These are phyloP conservation scores for Zymoseptoria tritici DNA, from an alignment of 2,329 filamentous ascomycete genomes.

Conservation along the genomic window DNA sequence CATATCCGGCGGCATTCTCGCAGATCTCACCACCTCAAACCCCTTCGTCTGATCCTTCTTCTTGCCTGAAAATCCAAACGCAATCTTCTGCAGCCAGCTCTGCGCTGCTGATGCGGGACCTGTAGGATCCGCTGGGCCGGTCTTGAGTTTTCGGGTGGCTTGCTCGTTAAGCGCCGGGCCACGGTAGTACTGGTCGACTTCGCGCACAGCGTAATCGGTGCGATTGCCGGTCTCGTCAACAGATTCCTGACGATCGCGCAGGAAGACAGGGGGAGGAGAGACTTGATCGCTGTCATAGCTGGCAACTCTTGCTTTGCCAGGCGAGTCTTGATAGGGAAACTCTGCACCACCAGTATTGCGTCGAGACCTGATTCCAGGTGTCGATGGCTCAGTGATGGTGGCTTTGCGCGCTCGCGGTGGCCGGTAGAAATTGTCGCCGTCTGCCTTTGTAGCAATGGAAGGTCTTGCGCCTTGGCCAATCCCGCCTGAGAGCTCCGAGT, in stretches of 20 bases:
- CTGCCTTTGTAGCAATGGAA: conserved; percentile 9
- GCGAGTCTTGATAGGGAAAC: conserved; percentile 38
- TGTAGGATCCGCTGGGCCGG: conserved; percentile 89
- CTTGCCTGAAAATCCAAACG: conserved; percentile 44
- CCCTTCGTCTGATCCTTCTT: conserved; percentile 87
- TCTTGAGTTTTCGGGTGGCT: conserved; percentile 77
- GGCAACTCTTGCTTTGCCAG: conserved; percentile 23
- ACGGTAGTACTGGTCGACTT: conserved; percentile 95
- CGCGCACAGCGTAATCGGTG: conserved; percentile 84
- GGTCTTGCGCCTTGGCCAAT: conserved; percentile 7
- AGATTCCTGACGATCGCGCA: conserved; percentile 47
- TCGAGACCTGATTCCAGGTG: conserved; percentile 38
- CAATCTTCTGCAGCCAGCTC: conserved; percentile 73
- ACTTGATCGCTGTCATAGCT: conserved; percentile 33
- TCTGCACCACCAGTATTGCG: conserved; percentile 31
- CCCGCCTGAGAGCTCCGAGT: conserved; percentile 10
- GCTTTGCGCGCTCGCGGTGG: conserved; percentile 67
- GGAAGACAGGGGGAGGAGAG: conserved; percentile 48
- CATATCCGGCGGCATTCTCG: conserved; percentile 68
- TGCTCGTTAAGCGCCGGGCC: conserved; percentile 78
- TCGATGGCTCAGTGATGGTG: conserved; percentile 49
- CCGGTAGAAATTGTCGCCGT: conserved; percentile 73
- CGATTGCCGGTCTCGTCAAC: conserved; percentile 38
- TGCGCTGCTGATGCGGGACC: conserved; percentile 82
- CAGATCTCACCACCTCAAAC: conserved; percentile 90